Percentiles rank a stretch among this genome's conserved stretches.
phyloP scores from a whole-genome alignment of 129 eudicot species.

The Arctium minus region DNA sequence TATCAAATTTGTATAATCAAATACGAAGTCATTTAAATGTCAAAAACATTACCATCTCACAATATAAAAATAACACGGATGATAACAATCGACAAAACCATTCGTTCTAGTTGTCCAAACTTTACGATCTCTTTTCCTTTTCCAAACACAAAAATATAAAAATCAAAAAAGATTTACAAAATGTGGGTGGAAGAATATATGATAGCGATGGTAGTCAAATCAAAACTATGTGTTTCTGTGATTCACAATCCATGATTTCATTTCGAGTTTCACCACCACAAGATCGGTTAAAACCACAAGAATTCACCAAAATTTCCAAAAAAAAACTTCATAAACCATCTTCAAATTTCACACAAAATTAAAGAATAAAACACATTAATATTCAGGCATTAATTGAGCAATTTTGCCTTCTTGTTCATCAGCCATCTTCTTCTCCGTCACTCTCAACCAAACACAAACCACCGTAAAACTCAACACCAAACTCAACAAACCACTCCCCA shows the following conservation, averaged over 20 bases:
- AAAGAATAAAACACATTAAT: background rate
- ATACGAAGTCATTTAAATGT: no score
- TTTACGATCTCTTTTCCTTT: no score
- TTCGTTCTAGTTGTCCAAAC: no score
- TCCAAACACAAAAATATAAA: no score
- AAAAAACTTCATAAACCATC: conserved; percentile 2
- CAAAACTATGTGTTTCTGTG: background rate
- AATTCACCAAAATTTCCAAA: background rate
- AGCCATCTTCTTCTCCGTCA: conserved; percentile 30
- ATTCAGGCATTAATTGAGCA: conserved; percentile 31
- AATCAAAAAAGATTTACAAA: background rate
- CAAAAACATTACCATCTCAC: no score
- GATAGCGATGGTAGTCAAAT: conserved; percentile 14
- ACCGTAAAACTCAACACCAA: conserved; percentile 71
- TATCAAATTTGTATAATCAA: no score
- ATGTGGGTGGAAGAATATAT: conserved; percentile 2
- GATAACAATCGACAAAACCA: background rate
- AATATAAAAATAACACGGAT: no score
- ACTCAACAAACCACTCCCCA: conserved; percentile 92
- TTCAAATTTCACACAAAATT: background rate
- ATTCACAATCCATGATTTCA: background rate
- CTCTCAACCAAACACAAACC: conserved; percentile 76
- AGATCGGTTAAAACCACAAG: background rate
- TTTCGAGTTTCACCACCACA: background rate
- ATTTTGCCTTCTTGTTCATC: conserved; percentile 32